Evolutionary conservation across 1,284 basidiomycete genomes (phyloP), one percentile per base, ranked within the genome.

Genomic region (Tilletia caries): DNA sequence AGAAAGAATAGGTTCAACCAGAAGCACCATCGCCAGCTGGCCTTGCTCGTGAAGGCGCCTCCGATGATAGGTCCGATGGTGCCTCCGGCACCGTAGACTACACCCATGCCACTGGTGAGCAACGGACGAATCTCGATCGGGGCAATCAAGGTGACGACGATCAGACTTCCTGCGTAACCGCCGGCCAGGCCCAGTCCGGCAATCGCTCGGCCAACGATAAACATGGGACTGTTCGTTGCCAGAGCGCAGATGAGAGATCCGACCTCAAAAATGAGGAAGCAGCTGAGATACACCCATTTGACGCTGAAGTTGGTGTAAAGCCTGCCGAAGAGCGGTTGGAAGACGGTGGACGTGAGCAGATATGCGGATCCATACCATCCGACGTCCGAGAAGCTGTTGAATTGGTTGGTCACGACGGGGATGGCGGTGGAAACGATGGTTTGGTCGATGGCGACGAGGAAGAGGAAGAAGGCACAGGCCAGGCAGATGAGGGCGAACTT

Each of bases 171-270:
- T 32, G 71, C 71, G 65, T 80, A 80, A 0, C 70, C 73, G 27
- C 77, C 78, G 3, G 68, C 66, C 66, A 77, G 68, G 15, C 78
- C 78, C 0, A 77, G 60, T 18, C 78, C 78, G 2, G 75, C 75
- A 20, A 76, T 74, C 8, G 79, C 79, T 0, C 79, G 60, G 0
- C 79, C 79, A 3, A 76, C 68, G 65, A 81, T 81, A 67, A 81
- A 74, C 6, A 75, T 76, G 10, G 71, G 43, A 1, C 70, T 73
- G n/a, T 72, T 72, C 20, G 71, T 68, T 0, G 79, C 74, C 4
- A 78, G 71, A 2, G 69, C 79, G 25, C 78, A 80, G 67, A 81
- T 74, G 58, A 81, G 41, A 23, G 69, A 70, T 13, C 79, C 79
- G 43, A 81, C 10, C 25, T 77, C 70, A 66, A 81, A 81, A 44